A percentile compares a stretch with the other conserved stretches of the same genome.
These are phyloP conservation scores for Capronia epimyces DNA, from an alignment of 2,329 filamentous ascomycete species.

Conservation along the genomic window DNA sequence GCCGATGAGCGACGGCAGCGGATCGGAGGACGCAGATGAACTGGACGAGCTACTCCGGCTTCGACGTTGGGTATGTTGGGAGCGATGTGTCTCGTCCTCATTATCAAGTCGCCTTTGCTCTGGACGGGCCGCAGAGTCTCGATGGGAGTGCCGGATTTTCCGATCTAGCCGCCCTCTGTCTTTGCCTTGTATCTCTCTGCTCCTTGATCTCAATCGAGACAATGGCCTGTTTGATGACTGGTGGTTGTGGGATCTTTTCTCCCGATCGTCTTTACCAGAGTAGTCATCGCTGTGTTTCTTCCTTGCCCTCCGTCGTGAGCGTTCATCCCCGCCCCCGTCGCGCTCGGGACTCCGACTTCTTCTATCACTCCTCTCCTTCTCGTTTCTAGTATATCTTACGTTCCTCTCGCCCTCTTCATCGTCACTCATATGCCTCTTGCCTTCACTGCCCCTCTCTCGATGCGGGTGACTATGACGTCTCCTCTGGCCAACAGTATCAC, in stretches of 20 bases:
- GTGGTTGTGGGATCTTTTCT: conserved; percentile 15
- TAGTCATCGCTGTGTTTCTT: conserved; percentile 1
- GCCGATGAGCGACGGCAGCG: conserved; percentile 70
- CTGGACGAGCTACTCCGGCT: conserved; percentile 1
- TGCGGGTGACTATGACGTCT: conserved; percentile 24
- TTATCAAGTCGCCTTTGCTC: neutral
- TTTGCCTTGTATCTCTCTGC: neutral
- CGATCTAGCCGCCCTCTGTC: neutral
- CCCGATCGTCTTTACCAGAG: neutral
- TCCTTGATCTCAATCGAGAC: neutral
- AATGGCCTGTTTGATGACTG: neutral
- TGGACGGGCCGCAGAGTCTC: neutral
- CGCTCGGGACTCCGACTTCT: conserved; percentile 11
- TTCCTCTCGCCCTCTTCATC: conserved; percentile 29
- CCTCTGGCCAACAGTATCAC: conserved; percentile 20
- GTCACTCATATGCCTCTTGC: conserved; percentile 29
- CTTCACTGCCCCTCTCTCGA: conserved; percentile 25
- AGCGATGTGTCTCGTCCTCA: neutral
- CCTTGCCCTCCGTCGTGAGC: neutral
- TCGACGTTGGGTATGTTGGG: neutral
- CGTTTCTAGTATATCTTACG: neutral
- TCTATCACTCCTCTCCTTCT: neutral
- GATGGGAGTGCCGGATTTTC: neutral
- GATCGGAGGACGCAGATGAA: conserved; percentile 54
- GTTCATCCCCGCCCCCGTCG: conserved; percentile 20